Conservation (phyloP, 768 basidiomycete species). For the Phlebiopsis flavidoalba region DNA sequence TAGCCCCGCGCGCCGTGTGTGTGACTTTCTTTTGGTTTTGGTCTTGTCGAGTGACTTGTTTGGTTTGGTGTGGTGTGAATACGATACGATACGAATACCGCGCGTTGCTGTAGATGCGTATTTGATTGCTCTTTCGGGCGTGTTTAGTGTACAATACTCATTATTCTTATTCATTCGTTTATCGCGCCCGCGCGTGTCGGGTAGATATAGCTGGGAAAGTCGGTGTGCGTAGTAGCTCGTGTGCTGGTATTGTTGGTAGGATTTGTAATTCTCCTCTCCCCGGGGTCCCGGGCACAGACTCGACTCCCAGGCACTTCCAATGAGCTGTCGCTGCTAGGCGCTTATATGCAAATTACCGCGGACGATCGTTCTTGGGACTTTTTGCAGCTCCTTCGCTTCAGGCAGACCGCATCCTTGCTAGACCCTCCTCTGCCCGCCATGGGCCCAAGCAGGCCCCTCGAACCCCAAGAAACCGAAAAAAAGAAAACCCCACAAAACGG, state of each 20-base stretch:
- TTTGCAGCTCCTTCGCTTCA: neutral
- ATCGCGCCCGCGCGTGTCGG: neutral
- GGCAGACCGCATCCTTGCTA: neutral
- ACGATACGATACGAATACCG: neutral
- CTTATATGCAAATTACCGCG: neutral
- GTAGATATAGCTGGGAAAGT: neutral
- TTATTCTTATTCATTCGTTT: neutral
- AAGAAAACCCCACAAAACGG: slow-evolving; percentile 6
- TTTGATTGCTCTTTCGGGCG: neutral
- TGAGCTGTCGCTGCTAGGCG: neutral
- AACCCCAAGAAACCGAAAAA: neutral
- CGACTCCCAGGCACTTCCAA: too few species aligned
- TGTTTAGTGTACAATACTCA: neutral
- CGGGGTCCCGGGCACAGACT: too few species aligned
- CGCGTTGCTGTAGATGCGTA: neutral
- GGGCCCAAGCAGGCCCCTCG: slow-evolving; percentile 13
- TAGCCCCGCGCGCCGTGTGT: slow-evolving; percentile 5
- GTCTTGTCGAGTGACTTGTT: neutral
- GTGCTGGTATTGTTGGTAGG: too few species aligned
- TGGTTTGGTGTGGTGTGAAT: neutral
- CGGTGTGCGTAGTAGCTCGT: neutral
- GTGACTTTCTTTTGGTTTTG: neutral
- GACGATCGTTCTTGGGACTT: neutral
- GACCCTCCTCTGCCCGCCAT: neutral
- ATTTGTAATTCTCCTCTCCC: too few species aligned